Evolutionary conservation across 1,139 yeast genomes (phyloP).

Genomic region (Debaryomyces udenii): DNA sequence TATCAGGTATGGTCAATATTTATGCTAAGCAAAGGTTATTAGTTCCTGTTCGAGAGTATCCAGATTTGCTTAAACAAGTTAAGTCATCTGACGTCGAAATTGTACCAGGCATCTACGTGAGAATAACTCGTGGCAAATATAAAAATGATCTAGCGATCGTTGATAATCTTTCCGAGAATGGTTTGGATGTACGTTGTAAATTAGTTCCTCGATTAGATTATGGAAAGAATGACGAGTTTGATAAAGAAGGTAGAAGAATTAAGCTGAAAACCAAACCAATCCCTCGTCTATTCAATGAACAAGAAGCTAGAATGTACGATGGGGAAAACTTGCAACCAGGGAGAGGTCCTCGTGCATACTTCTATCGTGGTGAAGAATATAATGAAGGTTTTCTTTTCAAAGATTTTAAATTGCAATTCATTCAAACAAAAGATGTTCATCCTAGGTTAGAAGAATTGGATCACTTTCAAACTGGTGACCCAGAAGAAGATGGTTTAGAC

Average conservation of each 20-base stretch:
- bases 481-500: conserved; percentile 78
- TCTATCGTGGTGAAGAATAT: conserved; percentile 86
- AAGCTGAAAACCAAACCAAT: conserved; percentile 72
- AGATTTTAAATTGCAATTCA: conserved; percentile 79
- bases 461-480: conserved; percentile 70
- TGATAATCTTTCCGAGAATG: conserved; percentile 91
- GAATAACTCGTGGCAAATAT: conserved; percentile 88
- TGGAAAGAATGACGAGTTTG: conserved; percentile 66
- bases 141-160: conserved; percentile 93
- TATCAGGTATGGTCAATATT: conserved; percentile 87
- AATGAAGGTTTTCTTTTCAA: conserved; percentile 85
- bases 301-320: conserved; percentile 59
- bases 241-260: conserved; percentile 57
- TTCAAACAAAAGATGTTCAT: conserved; percentile 81
- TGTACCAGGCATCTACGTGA: conserved; percentile 88
- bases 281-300: conserved; percentile 80
- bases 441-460: conserved; percentile 91
- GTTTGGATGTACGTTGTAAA: conserved; percentile 88
- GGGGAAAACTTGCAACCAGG: conserved; percentile 65
- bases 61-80: conserved; percentile 87
- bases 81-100: conserved; percentile 86
- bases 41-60: conserved; percentile 95
- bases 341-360: conserved; percentile 73
- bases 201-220: conserved; percentile 93
- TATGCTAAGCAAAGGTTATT: conserved; percentile 71